Evolutionary conservation across 2,329 filamentous ascomycete genomes (phyloP).

Genomic region (Fusarium brevicatenulatum): DNA sequence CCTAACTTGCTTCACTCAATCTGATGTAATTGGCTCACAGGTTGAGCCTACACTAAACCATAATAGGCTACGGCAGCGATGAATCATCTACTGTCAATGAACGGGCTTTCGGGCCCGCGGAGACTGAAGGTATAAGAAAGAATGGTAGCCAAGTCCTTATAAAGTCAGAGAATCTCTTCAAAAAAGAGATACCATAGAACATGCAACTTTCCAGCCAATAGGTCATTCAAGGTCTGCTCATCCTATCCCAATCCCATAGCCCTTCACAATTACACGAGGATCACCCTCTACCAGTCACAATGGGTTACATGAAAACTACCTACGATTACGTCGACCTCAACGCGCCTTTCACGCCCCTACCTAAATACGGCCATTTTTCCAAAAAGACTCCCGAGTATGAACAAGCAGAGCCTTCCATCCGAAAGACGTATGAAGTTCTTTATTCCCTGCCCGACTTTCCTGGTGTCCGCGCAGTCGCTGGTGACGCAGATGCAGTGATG

Average conservation of each 20-base stretch:
- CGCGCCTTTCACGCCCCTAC: conserved; percentile 18
- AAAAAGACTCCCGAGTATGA: conserved; percentile 12
- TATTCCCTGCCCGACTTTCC: neutral
- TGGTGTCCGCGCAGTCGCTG: neutral
- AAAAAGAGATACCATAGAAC: neutral
- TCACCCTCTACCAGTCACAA: neutral
- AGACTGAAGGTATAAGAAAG: neutral
- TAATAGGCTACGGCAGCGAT: neutral
- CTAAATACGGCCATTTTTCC: conserved; percentile 37
- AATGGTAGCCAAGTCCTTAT: neutral
- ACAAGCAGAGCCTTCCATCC: neutral
- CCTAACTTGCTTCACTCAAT: neutral
- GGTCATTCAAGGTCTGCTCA: too few relatives aligned
- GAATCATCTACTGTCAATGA: conserved; percentile 2
- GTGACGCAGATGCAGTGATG: conserved; percentile 33
- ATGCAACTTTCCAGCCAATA: neutral
- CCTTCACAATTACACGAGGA: neutral
- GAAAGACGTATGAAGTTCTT: neutral
- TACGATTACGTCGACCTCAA: conserved; percentile 23
- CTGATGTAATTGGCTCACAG: neutral
- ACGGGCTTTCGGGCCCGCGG: neutral
- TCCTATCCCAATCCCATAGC: neutral
- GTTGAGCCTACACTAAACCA: neutral
- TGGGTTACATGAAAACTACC: conserved; percentile 18
- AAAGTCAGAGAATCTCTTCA: neutral